Base-by-base conservation (phyloP, 768 basidiomycete species). In the Punctularia strigosozonata region DNA sequence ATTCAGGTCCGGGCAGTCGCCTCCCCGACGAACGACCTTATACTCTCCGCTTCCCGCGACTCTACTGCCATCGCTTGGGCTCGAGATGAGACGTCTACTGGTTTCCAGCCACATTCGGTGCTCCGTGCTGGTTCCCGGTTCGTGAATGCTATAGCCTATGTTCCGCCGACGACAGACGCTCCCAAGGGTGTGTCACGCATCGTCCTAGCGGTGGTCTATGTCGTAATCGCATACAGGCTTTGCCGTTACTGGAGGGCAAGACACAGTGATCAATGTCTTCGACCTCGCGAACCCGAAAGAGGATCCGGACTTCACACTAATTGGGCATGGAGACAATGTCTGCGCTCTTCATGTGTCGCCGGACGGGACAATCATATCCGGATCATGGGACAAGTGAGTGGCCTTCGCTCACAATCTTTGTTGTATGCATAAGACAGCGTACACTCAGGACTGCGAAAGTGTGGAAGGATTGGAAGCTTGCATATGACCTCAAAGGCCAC, bases 311-410 rank as follows among this genome's bases (percentile, higher is more conserved):
- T 85, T 80, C 62, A 75, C 78, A 17, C 70, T 97, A 20, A 55
- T 97, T 25, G 95, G 94, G 18, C 95, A 99, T 57, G 73, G 76
- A 10, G 79, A 81, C 34, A 98, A 98, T 54, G 74, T 98, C 25
- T 98, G 92, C 57, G 71, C 86, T 17, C 64, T 99, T 40, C 71
- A 87, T 51, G 73, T 77, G 4, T 73, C 75, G 7, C 59, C 71
- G 6, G 68, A 69, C 35, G 87, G 88, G 13, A 67, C 73, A 36
- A 80, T 98, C 43, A 77, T 95, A 41, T 92, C 88, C 6, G 95
- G 95, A 15, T 94, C 89, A 31, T 99, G 95, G 95, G 95, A 98
- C 63, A 84, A 73, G 94, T 94, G 50, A 59, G 75, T 60, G 8
- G 13, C 24, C 19, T 18, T 21, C n/a, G 22, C 24, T 37, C 37